Conservation (phyloP, 2,329 filamentous ascomycete species). For the Penicillium griseofulvum region DNA sequence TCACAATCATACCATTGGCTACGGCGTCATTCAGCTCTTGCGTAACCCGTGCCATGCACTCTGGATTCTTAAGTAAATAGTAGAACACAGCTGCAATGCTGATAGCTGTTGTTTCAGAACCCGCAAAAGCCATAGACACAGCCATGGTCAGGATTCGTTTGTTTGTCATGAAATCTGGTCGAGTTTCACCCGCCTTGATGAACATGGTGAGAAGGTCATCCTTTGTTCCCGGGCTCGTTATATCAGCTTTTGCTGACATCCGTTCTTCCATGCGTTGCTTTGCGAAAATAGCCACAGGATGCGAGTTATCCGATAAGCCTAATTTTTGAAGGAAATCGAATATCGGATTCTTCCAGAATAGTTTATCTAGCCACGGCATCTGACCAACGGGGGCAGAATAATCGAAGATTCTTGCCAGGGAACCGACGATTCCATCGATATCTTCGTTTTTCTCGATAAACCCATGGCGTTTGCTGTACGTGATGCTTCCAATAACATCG, state of each 20-base stretch:
- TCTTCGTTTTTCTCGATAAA: constrained; percentile 75
- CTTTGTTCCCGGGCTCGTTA: background rate
- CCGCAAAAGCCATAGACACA: constrained; percentile 55
- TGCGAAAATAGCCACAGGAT: background rate
- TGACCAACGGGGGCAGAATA: constrained; percentile 56
- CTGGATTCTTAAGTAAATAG: constrained; percentile 64
- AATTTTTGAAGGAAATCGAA: background rate
- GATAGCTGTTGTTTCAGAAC: constrained; percentile 77
- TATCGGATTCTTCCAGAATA: constrained; percentile 68
- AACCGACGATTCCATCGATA: constrained; percentile 69
- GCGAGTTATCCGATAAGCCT: background rate
- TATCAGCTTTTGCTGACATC: background rate
- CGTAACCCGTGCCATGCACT: background rate
- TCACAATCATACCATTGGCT: constrained; percentile 42
- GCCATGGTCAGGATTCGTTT: constrained; percentile 30
- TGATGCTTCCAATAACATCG: constrained; percentile 78
- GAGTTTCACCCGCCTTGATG: constrained; percentile 23
- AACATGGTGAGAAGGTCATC: constrained; percentile 13
- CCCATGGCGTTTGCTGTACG: constrained; percentile 71
- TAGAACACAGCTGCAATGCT: constrained; percentile 71
- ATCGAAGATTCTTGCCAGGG: constrained; percentile 42
- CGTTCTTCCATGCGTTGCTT: background rate
- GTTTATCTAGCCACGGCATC: constrained; percentile 67
- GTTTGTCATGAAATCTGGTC: constrained; percentile 30
- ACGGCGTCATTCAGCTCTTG: background rate